Conservation (phyloP, 2,329 filamentous ascomycete genomes). For the Alternaria solani region DNA sequence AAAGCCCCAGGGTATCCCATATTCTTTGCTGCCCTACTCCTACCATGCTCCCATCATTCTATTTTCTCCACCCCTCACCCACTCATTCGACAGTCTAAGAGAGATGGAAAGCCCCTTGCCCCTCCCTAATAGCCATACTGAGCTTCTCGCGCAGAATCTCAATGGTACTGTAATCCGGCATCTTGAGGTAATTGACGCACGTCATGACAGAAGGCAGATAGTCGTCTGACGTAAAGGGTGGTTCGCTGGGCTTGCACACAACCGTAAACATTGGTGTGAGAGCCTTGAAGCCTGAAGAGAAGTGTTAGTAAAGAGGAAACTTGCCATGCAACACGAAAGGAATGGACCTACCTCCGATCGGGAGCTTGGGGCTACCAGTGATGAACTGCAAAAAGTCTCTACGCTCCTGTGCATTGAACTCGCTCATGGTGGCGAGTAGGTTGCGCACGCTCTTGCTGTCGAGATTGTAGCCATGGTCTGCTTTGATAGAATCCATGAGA, state of each 20-base stretch:
- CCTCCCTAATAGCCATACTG: slow-evolving; percentile 87
- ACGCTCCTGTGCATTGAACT: slow-evolving; percentile 75
- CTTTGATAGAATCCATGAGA: slow-evolving; percentile 97
- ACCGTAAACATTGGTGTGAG: slow-evolving; percentile 99
- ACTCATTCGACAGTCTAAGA: slow-evolving; percentile 62
- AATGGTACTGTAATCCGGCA: slow-evolving; percentile 89
- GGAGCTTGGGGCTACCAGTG: slow-evolving; percentile 95
- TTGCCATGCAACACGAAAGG: not conserved
- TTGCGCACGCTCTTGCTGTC: slow-evolving; percentile 96
- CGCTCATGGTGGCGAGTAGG: slow-evolving; percentile 91
- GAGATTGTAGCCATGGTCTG: slow-evolving; percentile 98
- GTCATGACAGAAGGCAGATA: slow-evolving; percentile 99
- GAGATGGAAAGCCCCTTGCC: slow-evolving; percentile 96
- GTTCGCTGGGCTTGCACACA: slow-evolving; percentile 97
- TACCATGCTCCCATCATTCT: too few relatives aligned
- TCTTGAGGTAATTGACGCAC: slow-evolving; percentile 97
- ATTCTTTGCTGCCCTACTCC: not conserved
- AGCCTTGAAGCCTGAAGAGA: slow-evolving; percentile 82
- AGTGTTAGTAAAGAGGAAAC: slow-evolving; percentile 1
- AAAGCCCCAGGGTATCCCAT: slow-evolving; percentile 11
- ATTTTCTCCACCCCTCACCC: not conserved
- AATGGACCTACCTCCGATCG: slow-evolving; percentile 82
- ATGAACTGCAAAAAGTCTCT: slow-evolving; percentile 98
- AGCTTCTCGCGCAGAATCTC: slow-evolving; percentile 80
- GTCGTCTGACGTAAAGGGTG: slow-evolving; percentile 91